Conservation (phyloP, 441 rosid species). For the Aquilaria agallochum region DNA sequence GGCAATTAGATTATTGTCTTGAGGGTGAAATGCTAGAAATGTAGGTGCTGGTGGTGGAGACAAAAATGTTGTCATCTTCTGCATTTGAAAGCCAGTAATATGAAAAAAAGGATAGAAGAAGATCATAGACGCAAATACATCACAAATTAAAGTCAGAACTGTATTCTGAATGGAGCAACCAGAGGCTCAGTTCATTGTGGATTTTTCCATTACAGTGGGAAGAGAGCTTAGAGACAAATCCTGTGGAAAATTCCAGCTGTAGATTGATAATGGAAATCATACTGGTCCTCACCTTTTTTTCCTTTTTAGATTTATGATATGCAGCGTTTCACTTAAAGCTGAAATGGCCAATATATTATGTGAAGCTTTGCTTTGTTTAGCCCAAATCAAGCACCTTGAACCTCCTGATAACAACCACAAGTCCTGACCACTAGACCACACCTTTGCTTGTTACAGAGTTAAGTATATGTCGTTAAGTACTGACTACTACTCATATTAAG, state of each 20-base stretch:
- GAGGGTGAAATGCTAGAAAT: constrained; percentile 55
- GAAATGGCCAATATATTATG: too few species aligned
- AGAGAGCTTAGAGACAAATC: too few species aligned
- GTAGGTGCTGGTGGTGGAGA: constrained; percentile 63
- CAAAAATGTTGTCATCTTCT: constrained; percentile 48
- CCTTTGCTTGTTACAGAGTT: too few species aligned
- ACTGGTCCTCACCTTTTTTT: too few species aligned
- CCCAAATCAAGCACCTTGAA: too few species aligned
- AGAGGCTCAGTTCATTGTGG: neutral
- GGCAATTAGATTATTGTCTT: constrained; percentile 60
- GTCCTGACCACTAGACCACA: too few species aligned
- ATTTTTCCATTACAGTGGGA: neutral
- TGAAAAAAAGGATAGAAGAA: too few species aligned
- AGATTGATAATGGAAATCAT: neutral
- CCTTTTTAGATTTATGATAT: neutral
- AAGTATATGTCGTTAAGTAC: neutral
- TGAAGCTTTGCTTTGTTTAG: too few species aligned
- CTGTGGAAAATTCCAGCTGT: neutral
- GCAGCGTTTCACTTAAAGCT: too few species aligned
- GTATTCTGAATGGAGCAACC: constrained; percentile 3
- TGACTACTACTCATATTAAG: neutral
- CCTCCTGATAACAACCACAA: too few species aligned
- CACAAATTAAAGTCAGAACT: too few species aligned
- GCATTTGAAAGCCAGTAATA: neutral
- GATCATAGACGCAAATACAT: too few species aligned